Base-by-base conservation (phyloP, 2,329 filamentous ascomycete species). In the Juglanconis sp. region DNA sequence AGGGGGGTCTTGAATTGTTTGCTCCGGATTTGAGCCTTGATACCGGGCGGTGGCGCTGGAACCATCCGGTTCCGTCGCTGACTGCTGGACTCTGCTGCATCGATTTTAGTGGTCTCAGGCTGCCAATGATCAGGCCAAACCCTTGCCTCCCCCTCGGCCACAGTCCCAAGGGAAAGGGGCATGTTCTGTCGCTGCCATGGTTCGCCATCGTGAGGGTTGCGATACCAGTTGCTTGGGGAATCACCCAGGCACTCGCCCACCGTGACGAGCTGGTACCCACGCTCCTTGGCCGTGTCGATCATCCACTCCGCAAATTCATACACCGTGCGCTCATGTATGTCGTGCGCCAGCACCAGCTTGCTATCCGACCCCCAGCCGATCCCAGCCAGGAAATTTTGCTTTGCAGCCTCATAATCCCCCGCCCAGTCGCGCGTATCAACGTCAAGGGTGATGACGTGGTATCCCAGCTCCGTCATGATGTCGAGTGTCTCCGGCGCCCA, bases 201-300 rank as follows among this genome's bases (percentile, higher is more conserved):
- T 10, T 30, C 24, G 49, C 61, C 61, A 15, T 51, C 49, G 17
- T 48, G 54, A 13, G 57, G 57, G 17, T 54, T 42, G 40, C 82
- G 79, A 68, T 86, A 86, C 83, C 82, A 86, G 66, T 79, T 76
- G 53, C 72, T 73, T 3, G 66, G 64, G 15, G 80, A 72, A 63
- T 86, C 81, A 15, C 79, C 80, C 13, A 86, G 72, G 65, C 83
- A 86, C 65, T 84, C 75, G 3, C 82, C 83, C 5, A 85, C 79
- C 4, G 82, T 82, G 40, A 84, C 82, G 57, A 76, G 76, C 49
- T 67, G 66, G 62, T 75, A 78, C 1, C 80, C 81, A 38, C 76
- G 71, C 5, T 65, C 65, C 53, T 74, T 72, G 11, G 84, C 72
- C 31, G 73, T 73, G 24, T 69, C 66, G 34, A 80, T 68, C 56